Evolutionary conservation across 306 rosid species (phyloP).

Genomic region (Aeschynomene evenia): DNA sequence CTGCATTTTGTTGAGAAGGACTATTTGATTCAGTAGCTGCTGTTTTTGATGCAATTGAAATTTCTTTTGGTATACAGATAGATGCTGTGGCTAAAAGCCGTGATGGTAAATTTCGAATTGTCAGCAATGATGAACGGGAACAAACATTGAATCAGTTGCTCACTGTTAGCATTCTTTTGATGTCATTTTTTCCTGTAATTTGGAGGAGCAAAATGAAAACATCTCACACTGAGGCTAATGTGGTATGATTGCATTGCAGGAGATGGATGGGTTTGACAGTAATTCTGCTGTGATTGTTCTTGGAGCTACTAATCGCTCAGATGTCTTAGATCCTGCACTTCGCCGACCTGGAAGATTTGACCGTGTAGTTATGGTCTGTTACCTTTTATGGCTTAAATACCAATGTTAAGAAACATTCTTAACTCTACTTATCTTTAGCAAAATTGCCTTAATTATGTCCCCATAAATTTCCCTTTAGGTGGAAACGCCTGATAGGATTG

Average conservation of each 20-base stretch:
- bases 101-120: constrained; percentile 93
- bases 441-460: constrained; percentile 17
- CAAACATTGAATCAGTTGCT: constrained; percentile 98
- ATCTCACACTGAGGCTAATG: constrained; percentile 1
- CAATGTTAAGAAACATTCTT: constrained; percentile 7
- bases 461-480: constrained; percentile 50
- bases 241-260: constrained; percentile 52
- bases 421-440: not conserved
- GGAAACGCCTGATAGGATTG: constrained; percentile 90
- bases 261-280: constrained; percentile 99
- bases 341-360: constrained; percentile 99
- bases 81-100: constrained; percentile 99
- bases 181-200: constrained; percentile 29
- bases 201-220: not conserved
- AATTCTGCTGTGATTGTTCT: constrained; percentile 94
- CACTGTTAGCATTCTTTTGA: constrained; percentile 61
- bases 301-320: constrained; percentile 98
- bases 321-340: constrained; percentile 95
- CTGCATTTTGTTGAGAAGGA: constrained; percentile 1
- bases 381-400: constrained; percentile 24
- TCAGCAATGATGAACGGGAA: constrained; percentile 96
- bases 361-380: constrained; percentile 89
- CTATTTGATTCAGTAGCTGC: constrained; percentile 20
- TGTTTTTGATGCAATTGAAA: constrained; percentile 2
- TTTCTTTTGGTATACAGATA: constrained; percentile 57